phyloP scores from a whole-genome alignment of 257 asterid genomes.

The Leonotis leonurus region DNA sequence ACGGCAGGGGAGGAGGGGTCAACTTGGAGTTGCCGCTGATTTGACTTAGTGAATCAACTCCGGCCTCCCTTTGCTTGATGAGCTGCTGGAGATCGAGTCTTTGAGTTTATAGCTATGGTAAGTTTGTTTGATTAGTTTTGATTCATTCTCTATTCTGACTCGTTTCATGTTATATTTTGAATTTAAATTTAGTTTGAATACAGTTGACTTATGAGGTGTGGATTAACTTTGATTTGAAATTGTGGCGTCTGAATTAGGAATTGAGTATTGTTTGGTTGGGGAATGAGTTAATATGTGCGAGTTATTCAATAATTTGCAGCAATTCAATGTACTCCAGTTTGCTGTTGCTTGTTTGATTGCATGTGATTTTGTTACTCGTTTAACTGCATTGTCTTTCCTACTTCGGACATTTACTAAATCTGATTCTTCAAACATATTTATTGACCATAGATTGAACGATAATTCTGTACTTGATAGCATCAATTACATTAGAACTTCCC shows the following conservation, averaged over 20 bases:
- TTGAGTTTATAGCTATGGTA: slow-evolving; percentile 47
- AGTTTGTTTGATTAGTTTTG: slow-evolving; percentile 25
- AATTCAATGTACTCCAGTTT: background rate
- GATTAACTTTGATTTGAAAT: background rate
- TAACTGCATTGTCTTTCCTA: background rate
- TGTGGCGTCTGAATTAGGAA: background rate
- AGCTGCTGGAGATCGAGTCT: slow-evolving; percentile 49
- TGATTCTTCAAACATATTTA: background rate
- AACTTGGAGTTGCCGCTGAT: slow-evolving; percentile 42
- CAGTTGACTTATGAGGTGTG: background rate
- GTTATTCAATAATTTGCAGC: background rate
- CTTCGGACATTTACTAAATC: background rate
- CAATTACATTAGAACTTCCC: background rate
- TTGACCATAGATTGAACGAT: background rate
- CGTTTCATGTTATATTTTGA: background rate
- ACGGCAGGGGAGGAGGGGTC: slow-evolving; percentile 12
- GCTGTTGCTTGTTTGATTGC: background rate
- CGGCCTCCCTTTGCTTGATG: slow-evolving; percentile 33
- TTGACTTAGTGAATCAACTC: slow-evolving; percentile 44
- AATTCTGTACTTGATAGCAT: background rate
- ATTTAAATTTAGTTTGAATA: background rate
- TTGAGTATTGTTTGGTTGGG: background rate
- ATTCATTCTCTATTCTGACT: slow-evolving; percentile 19
- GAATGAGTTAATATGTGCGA: background rate
- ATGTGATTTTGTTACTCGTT: background rate